phyloP scores from a whole-genome alignment of 2,329 filamentous ascomycete genomes.

The Achaetomium macrosporum region DNA sequence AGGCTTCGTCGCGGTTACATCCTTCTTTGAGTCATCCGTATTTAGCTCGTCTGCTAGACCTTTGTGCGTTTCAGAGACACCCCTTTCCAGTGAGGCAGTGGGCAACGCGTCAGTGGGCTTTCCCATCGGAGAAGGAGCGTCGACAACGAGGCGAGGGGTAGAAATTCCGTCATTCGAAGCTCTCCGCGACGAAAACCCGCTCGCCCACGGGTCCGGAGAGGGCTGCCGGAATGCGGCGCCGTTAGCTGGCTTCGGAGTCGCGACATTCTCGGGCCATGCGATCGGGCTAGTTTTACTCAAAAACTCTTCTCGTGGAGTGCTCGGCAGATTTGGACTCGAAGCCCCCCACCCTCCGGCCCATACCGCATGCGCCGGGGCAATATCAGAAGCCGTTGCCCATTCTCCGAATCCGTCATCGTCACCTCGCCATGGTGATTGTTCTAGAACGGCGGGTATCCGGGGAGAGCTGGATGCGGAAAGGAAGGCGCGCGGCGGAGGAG shows the following conservation, averaged over 20 bases:
- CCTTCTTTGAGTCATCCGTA: background rate
- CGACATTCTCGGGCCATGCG: slow-evolving; percentile 36
- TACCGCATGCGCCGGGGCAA: slow-evolving; percentile 20
- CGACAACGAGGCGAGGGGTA: slow-evolving; percentile 21
- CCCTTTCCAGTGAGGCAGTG: background rate
- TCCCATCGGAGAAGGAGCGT: slow-evolving; percentile 12
- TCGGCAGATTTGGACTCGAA: slow-evolving; percentile 19
- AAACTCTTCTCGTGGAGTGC: slow-evolving; percentile 26
- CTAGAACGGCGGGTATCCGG: slow-evolving; percentile 24
- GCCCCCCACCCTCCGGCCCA: slow-evolving; percentile 23
- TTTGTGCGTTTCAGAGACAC: background rate
- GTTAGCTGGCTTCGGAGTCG: slow-evolving; percentile 29
- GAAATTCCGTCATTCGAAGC: slow-evolving; percentile 18
- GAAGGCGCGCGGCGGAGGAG: slow-evolving; percentile 39
- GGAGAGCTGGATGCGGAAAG: slow-evolving; percentile 31
- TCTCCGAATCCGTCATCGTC: slow-evolving; percentile 35
- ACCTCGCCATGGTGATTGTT: slow-evolving; percentile 38
- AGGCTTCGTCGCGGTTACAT: too few species aligned
- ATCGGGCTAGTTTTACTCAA: slow-evolving; percentile 34
- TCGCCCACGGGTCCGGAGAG: slow-evolving; percentile 40
- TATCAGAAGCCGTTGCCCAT: slow-evolving; percentile 31
- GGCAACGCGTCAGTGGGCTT: background rate
- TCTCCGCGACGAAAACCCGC: slow-evolving; percentile 29
- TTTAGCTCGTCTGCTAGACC: slow-evolving; percentile 4
- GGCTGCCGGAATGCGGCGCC: slow-evolving; percentile 28